Evolutionary conservation across 257 asterid genomes (phyloP).

Genomic region (Voacanga thouarsii): DNA sequence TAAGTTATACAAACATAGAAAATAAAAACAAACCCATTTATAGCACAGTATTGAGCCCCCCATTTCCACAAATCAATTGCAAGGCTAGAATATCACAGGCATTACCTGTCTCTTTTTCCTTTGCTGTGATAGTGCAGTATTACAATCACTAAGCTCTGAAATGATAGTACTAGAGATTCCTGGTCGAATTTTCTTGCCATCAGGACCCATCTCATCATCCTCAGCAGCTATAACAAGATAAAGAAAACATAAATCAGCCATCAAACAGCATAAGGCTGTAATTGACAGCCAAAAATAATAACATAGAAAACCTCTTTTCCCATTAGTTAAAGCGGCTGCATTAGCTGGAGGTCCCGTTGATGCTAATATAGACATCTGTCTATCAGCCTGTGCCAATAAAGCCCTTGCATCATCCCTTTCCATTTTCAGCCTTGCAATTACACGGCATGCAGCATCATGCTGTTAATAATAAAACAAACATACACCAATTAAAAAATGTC

Average conservation of each 20-base stretch:
- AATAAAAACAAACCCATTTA: background rate
- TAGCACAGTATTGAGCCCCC: background rate
- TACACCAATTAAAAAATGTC: background rate
- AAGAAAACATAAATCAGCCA: conserved; percentile 20
- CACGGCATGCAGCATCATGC: conserved; percentile 99
- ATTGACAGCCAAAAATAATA: background rate
- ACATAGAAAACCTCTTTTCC: conserved; percentile 74
- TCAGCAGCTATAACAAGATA: conserved; percentile 58
- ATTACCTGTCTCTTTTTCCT: conserved; percentile 90
- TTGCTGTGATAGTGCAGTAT: conserved; percentile 79
- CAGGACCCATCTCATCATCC: conserved; percentile 68
- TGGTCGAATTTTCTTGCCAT: conserved; percentile 69
- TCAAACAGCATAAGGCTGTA: conserved; percentile 7
- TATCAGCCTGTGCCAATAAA: conserved; percentile 76
- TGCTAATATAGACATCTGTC: conserved; percentile 66
- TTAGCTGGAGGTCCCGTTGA: conserved; percentile 37
- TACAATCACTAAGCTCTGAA: conserved; percentile 84
- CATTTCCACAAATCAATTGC: background rate
- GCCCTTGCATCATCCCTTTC: conserved; percentile 96
- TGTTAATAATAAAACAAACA: conserved; percentile 31
- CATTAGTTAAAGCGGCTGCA: conserved; percentile 66
- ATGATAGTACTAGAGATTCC: conserved; percentile 77
- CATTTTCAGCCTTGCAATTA: conserved; percentile 93
- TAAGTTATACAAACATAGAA: background rate
- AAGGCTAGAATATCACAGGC: conserved; percentile 5